These are phyloP conservation scores for Metarhizium robertsii DNA, from an alignment of 2,329 filamentous ascomycete species.

Conservation along the genomic window DNA sequence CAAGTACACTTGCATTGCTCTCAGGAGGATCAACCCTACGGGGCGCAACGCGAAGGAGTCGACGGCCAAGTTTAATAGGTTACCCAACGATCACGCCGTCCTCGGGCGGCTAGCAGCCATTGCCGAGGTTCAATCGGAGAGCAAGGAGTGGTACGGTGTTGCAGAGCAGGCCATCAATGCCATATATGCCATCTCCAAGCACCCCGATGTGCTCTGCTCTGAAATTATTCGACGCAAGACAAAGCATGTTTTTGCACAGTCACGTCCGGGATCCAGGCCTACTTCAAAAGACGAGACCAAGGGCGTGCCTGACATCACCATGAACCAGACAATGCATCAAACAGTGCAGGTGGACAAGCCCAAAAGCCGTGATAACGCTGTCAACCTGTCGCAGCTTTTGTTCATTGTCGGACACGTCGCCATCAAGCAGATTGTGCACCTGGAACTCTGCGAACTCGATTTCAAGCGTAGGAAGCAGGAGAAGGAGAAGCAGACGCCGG, in stretches of 20 bases:
- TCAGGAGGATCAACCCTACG: slow-evolving; percentile 80
- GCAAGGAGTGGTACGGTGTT: slow-evolving; percentile 92
- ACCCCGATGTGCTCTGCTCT: slow-evolving; percentile 87
- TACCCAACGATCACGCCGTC: slow-evolving; percentile 88
- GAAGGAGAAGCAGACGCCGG: slow-evolving; percentile 57
- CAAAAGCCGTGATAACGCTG: slow-evolving; percentile 56
- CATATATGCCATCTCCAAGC: slow-evolving; percentile 88
- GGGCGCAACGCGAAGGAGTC: slow-evolving; percentile 73
- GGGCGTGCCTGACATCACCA: slow-evolving; percentile 19
- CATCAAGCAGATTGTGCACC: slow-evolving; percentile 97
- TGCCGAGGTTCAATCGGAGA: slow-evolving; percentile 75
- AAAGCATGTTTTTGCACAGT: slow-evolving; percentile 61
- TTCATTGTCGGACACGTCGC: slow-evolving; percentile 95
- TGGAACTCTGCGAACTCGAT: slow-evolving; percentile 94
- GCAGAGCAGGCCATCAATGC: slow-evolving; percentile 94
- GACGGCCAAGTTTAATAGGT: slow-evolving; percentile 58
- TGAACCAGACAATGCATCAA: slow-evolving; percentile 16
- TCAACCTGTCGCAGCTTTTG: slow-evolving; percentile 78
- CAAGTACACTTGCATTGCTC: slow-evolving; percentile 89
- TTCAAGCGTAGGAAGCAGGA: slow-evolving; percentile 95
- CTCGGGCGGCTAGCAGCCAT: slow-evolving; percentile 73
- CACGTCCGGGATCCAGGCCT: slow-evolving; percentile 33
- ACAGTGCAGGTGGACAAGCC: slow-evolving; percentile 17
- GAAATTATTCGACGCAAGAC: slow-evolving; percentile 85
- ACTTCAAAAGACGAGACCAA: slow-evolving; percentile 30